phyloP scores from a whole-genome alignment of 805 yeast genomes.

The Hanseniaspora meyeri region DNA sequence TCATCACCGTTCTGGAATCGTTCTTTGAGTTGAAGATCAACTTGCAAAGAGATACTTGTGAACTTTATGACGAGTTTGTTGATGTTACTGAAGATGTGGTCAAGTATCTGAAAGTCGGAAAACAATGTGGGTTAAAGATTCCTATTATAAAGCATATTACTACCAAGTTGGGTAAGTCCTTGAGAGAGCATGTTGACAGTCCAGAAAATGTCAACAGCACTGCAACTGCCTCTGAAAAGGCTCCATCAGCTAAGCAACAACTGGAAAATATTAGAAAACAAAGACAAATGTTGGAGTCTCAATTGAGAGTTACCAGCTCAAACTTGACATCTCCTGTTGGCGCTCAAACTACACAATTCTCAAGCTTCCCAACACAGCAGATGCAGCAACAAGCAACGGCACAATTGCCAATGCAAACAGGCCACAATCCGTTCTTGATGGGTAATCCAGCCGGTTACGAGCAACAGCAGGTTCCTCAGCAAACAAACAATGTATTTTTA shows the following conservation, averaged over 20 bases:
- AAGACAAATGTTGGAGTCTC: conserved; percentile 24
- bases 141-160: conserved; percentile 97
- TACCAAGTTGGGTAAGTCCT: conserved; percentile 72
- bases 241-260: conserved; percentile 23
- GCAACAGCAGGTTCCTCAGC: neutral
- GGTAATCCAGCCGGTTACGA: conserved; percentile 16
- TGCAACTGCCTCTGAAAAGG: conserved; percentile 15
- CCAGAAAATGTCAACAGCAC: conserved; percentile 14
- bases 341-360: conserved; percentile 15
- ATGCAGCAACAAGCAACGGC: conserved; percentile 2
- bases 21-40: conserved; percentile 80
- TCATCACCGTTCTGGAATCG: conserved; percentile 82
- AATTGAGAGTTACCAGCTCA: conserved; percentile 24
- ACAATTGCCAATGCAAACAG: conserved; percentile 12
- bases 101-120: conserved; percentile 76
- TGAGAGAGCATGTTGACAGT: conserved; percentile 70
- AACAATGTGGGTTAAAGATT: conserved; percentile 78
- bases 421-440: conserved; percentile 17
- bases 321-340: conserved; percentile 24
- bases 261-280: conserved; percentile 27
- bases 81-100: conserved; percentile 79
- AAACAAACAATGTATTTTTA: conserved; percentile 17
- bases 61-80: conserved; percentile 73
- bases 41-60: conserved; percentile 79
- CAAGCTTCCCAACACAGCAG: conserved; percentile 16